Percentiles rank a stretch among this genome's conserved stretches.
Evolutionary conservation across 176 grass and related monocot genomes (phyloP).

Genomic region (Oryza rufipogon): DNA sequence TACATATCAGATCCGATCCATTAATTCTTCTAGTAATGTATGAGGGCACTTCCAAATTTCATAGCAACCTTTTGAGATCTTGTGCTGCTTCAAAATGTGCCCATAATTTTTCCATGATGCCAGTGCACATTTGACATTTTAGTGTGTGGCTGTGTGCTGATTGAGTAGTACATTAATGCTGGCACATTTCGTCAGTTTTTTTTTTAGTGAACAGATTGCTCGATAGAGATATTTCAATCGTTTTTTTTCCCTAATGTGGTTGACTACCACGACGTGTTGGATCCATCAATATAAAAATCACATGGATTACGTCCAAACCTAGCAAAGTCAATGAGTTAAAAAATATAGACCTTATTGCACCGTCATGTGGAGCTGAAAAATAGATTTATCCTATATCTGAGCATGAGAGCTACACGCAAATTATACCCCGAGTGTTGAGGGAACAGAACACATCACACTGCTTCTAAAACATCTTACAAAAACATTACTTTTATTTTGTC

Average conservation of each 20-base stretch:
- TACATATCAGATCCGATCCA: no score
- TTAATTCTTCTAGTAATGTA: no score
- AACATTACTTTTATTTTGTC: neutral
- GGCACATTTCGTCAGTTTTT: neutral
- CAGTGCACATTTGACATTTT: no score
- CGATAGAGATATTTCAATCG: no score
- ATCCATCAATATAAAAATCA: neutral
- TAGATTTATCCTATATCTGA: neutral
- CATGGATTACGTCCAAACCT: neutral
- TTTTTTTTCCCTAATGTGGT: neutral
- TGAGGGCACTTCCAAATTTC: no score
- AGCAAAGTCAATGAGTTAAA: slow-evolving; percentile 4
- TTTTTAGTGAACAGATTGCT: neutral
- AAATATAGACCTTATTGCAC: neutral
- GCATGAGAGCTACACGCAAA: slow-evolving; percentile 3
- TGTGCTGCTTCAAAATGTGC: no score
- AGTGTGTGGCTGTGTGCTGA: no score
- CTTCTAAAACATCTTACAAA: no score
- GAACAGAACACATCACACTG: neutral
- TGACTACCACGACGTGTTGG: neutral
- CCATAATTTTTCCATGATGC: no score
- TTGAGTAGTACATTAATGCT: neutral
- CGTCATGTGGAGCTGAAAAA: neutral
- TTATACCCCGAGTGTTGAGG: neutral
- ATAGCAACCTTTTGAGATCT: no score